Conservation (phyloP, 257 asterid genomes). For the Salvia miltiorrhiza region DNA sequence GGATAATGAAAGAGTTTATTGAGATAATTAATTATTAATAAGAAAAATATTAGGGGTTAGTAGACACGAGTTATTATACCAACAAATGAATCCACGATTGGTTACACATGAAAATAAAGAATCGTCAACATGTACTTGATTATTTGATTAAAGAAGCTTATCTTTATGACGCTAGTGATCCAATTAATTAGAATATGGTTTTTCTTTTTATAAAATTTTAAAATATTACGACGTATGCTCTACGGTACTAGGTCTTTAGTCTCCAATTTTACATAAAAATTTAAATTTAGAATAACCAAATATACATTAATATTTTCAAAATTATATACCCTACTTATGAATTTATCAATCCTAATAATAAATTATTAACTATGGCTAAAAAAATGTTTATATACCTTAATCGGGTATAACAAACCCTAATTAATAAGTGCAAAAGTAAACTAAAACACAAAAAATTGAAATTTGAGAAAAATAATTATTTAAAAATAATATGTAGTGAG, state of each 20-base stretch:
- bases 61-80: not conserved
- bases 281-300: not conserved
- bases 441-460: too few species aligned
- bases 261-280: not conserved
- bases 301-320: too few species aligned
- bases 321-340: too few species aligned
- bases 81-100: not conserved
- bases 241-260: not conserved
- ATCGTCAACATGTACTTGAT: not conserved
- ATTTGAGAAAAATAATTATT: too few species aligned
- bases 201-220: not conserved
- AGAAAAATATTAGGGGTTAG: not conserved
- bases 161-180: not conserved
- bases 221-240: not conserved
- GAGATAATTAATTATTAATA: not conserved
- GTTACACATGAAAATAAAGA: not conserved
- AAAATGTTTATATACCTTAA: too few species aligned
- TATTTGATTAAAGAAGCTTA: not conserved
- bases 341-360: too few species aligned
- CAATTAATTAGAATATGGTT: not conserved
- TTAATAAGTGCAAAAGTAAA: too few species aligned
- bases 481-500: too few species aligned
- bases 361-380: too few species aligned
- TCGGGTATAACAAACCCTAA: too few species aligned
- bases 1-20: too few species aligned